Evolutionary conservation across 1,284 basidiomycete genomes (phyloP).

Genomic region (Coniferiporia weirii): DNA sequence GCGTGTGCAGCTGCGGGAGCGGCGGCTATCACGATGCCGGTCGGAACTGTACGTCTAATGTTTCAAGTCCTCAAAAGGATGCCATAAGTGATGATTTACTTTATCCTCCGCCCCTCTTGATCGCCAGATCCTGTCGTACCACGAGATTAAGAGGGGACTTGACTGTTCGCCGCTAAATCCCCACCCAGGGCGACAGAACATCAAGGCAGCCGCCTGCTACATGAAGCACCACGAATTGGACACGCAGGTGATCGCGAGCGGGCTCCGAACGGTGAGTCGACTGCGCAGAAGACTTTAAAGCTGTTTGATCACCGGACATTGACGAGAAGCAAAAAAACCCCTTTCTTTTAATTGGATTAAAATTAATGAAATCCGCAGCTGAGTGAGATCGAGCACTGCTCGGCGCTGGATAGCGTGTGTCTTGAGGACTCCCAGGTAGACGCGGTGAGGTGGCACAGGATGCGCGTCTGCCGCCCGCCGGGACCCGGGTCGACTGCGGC

Average conservation of each 20-base stretch:
- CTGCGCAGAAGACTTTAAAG: not conserved
- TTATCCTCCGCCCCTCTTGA: not conserved
- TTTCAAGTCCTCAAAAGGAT: too few species aligned
- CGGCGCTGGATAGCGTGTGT: not conserved
- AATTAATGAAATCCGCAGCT: not conserved
- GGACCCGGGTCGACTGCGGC: constrained; percentile 3
- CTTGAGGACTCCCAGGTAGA: constrained; percentile 4
- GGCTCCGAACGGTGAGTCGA: constrained; percentile 24
- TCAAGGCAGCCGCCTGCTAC: constrained; percentile 44
- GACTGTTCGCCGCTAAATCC: constrained; percentile 22
- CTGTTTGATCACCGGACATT: too few species aligned
- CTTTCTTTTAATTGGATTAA: not conserved
- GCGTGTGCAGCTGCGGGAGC: constrained; percentile 48
- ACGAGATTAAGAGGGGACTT: constrained; percentile 31
- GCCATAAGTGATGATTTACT: too few species aligned
- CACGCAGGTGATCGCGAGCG: constrained; percentile 38
- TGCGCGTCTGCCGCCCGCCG: constrained; percentile 8
- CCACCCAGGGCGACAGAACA: constrained; percentile 43
- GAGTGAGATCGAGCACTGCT: constrained; percentile 6
- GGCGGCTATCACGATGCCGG: constrained; percentile 43
- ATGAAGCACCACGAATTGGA: constrained; percentile 38
- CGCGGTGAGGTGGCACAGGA: not conserved
- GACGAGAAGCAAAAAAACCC: not conserved
- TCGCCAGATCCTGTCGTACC: constrained; percentile 37
- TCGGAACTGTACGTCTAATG: constrained; percentile 38